phyloP scores from a whole-genome alignment of 495 filamentous ascomycete species.

The Letharia columbiana region DNA sequence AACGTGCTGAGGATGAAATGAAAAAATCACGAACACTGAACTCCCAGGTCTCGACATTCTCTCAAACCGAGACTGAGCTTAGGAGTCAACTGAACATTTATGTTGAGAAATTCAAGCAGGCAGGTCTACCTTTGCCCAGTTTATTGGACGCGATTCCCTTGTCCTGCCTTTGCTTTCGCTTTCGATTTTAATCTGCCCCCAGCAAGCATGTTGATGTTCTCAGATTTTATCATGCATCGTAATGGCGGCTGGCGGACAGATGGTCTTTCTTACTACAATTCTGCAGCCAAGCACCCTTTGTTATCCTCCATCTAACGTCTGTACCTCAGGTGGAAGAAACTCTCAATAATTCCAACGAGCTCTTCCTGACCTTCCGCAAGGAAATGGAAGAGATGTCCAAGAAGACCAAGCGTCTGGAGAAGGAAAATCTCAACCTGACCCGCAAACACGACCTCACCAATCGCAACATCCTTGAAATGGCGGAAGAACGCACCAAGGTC shows the following conservation, averaged over 20 bases:
- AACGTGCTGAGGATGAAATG: slow-evolving; percentile 71
- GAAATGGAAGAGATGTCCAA: slow-evolving; percentile 99
- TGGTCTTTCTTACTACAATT: background rate
- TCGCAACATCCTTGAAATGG: slow-evolving; percentile 95
- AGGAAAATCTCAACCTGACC: slow-evolving; percentile 85
- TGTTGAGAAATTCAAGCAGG: slow-evolving; percentile 99
- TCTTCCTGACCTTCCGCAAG: slow-evolving; percentile 95
- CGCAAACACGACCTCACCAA: slow-evolving; percentile 91
- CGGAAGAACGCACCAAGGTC: slow-evolving; percentile 80
- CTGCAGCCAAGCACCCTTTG: background rate
- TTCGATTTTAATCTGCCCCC: background rate
- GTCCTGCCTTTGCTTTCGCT: background rate
- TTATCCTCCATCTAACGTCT: slow-evolving; percentile 18
- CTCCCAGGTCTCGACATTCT: slow-evolving; percentile 87
- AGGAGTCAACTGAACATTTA: slow-evolving; percentile 96
- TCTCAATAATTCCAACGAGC: slow-evolving; percentile 95
- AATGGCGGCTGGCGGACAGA: background rate
- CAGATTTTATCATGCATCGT: background rate
- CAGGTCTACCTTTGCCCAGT: background rate
- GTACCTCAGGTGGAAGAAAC: slow-evolving; percentile 86
- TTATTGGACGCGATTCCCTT: background rate
- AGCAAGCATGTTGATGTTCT: background rate
- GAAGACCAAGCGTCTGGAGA: slow-evolving; percentile 95
- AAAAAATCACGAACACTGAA: slow-evolving; percentile 73
- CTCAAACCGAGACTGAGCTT: slow-evolving; percentile 89